phyloP scores from a whole-genome alignment of 768 basidiomycete genomes.

The Rhizopogon sp. region DNA sequence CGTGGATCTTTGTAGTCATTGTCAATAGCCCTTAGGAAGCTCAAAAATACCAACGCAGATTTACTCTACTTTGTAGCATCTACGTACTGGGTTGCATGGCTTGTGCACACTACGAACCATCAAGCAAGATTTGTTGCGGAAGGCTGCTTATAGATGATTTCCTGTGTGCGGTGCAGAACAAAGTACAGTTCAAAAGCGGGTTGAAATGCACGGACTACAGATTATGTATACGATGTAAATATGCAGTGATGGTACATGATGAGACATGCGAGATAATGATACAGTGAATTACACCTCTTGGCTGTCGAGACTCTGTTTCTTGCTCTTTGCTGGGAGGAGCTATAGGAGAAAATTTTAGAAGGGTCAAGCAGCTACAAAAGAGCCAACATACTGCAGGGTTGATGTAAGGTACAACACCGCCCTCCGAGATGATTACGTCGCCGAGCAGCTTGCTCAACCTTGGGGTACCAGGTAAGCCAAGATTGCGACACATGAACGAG shows the following conservation, averaged over 20 bases:
- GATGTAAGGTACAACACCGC: constrained; percentile 89
- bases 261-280: background rate
- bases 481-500: background rate
- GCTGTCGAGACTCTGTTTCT: constrained; percentile 28
- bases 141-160: background rate
- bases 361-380: background rate
- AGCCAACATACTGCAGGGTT: constrained; percentile 42
- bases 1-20: constrained; percentile 14
- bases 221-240: constrained; percentile 2
- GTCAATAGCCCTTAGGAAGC: too few species aligned
- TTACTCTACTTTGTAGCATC: too few species aligned
- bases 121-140: too few species aligned
- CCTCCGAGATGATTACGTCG: constrained; percentile 89
- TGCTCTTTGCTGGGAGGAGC: constrained; percentile 26
- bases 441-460: constrained; percentile 70
- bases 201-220: background rate
- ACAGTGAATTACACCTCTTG: constrained; percentile 21
- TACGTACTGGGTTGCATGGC: too few species aligned
- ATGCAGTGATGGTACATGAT: background rate
- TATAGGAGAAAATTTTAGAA: constrained; percentile 1
- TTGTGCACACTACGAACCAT: too few species aligned
- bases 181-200: too few species aligned
- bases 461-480: background rate
- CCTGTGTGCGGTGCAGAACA: background rate
- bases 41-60: too few species aligned